These are phyloP conservation scores for Pseudogymnoascus sp. DNA, from an alignment of 2,329 filamentous ascomycete species.

Conservation along the genomic window DNA sequence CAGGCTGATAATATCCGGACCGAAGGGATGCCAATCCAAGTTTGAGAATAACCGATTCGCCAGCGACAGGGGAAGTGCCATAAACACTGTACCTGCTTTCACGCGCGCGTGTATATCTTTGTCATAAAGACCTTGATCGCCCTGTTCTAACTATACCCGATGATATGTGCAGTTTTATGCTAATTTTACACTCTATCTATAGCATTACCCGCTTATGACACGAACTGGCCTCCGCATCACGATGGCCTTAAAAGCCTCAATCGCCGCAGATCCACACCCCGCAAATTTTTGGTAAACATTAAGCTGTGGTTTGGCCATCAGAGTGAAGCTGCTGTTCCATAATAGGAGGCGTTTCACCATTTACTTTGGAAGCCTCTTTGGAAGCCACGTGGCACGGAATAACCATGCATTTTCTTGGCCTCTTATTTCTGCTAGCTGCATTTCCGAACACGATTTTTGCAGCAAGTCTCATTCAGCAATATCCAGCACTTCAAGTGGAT, in stretches of 20 bases:
- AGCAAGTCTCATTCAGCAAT: background rate
- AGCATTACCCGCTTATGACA: background rate
- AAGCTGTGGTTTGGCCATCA: background rate
- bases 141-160: background rate
- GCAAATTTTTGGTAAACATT: background rate
- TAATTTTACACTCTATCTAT: background rate
- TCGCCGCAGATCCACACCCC: background rate
- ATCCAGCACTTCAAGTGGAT: conserved; percentile 29
- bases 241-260: background rate
- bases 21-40: background rate
- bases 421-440: background rate
- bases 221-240: background rate
- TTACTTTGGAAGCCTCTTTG: background rate
- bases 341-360: no score
- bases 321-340: no score
- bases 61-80: background rate
- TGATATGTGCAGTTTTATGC: background rate
- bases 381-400: background rate
- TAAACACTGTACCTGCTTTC: background rate
- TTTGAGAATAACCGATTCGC: background rate
- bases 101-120: background rate
- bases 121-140: background rate
- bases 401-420: background rate
- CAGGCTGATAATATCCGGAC: background rate
- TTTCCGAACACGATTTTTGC: background rate